Evolutionary conservation across 2,329 filamentous ascomycete genomes (phyloP).

Genomic region (Arthroderma sp.): DNA sequence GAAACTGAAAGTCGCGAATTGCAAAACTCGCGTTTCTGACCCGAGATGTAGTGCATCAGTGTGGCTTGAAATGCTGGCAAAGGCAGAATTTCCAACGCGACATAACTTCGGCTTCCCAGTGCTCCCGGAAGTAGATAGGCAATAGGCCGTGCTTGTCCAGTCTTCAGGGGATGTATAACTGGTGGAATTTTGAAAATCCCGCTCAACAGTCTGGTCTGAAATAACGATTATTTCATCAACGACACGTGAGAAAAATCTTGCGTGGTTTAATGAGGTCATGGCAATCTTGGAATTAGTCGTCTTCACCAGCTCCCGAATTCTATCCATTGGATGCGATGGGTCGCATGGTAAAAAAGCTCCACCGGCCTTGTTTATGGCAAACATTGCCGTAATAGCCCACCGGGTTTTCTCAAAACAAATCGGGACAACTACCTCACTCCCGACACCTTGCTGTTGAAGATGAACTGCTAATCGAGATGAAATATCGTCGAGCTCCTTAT

Average conservation of each 20-base stretch:
- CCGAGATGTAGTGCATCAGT: constrained; percentile 23
- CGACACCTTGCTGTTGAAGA: constrained; percentile 23
- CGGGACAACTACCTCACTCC: constrained; percentile 24
- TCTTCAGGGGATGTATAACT: constrained; percentile 13
- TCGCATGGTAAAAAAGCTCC: constrained; percentile 13
- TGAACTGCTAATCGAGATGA: constrained; percentile 24
- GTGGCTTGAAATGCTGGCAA: constrained; percentile 27
- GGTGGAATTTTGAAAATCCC: not conserved
- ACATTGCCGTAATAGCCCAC: constrained; percentile 12
- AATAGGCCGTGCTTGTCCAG: too few relatives aligned
- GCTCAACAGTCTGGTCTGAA: not conserved
- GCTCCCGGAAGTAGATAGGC: constrained; percentile 6
- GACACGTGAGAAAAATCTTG: not conserved
- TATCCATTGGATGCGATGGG: constrained; percentile 3
- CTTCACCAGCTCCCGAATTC: not conserved
- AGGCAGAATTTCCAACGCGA: constrained; percentile 40
- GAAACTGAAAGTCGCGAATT: constrained; percentile 32
- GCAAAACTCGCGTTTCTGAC: constrained; percentile 14
- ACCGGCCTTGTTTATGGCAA: constrained; percentile 18
- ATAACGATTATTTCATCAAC: too few relatives aligned
- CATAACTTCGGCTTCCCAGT: constrained; percentile 36
- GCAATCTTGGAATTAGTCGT: not conserved
- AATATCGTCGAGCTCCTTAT: constrained; percentile 24
- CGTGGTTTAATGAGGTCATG: not conserved
- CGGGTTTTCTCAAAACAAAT: constrained; percentile 31